Evolutionary conservation across 345 rosid genomes (phyloP).

Genomic region (Acer campestre): DNA sequence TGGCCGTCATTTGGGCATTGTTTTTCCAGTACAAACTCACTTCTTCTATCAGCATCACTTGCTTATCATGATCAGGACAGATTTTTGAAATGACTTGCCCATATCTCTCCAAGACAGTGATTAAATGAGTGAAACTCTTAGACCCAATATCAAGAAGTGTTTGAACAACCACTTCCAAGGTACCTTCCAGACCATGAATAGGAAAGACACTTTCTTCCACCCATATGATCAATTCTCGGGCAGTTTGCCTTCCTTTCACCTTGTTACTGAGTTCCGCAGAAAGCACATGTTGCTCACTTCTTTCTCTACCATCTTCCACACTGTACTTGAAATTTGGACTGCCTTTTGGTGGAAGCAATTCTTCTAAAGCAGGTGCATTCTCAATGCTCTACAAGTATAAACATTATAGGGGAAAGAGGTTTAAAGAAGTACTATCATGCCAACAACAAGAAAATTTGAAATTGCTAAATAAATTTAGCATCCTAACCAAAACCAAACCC

Average conservation of each 20-base stretch:
- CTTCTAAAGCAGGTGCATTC: conserved; percentile 83
- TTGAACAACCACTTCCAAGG: conserved; percentile 74
- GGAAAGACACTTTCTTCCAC: conserved; percentile 76
- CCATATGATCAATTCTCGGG: conserved; percentile 84
- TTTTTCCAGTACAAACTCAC: conserved; percentile 85
- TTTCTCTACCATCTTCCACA: conserved; percentile 66
- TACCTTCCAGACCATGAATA: conserved; percentile 64
- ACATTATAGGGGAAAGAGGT: conserved; percentile 19
- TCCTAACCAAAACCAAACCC: background rate
- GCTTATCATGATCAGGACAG: conserved; percentile 82
- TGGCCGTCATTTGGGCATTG: conserved; percentile 82
- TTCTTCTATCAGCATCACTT: conserved; percentile 75
- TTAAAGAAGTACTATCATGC: conserved; percentile 22
- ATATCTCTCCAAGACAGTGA: conserved; percentile 92
- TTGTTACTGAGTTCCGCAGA: conserved; percentile 73
- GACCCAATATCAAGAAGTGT: conserved; percentile 94
- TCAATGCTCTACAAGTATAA: conserved; percentile 71
- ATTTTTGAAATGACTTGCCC: conserved; percentile 80
- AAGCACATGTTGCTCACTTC: conserved; percentile 63
- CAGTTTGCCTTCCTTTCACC: conserved; percentile 86
- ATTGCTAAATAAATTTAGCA: background rate
- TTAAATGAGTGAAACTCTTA: conserved; percentile 95
- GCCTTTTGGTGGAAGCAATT: conserved; percentile 88
- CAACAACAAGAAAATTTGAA: background rate
- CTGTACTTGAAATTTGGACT: conserved; percentile 68